These are phyloP conservation scores for Saussurea involucrata DNA, from an alignment of 129 eudicot species.

Conservation along the genomic window DNA sequence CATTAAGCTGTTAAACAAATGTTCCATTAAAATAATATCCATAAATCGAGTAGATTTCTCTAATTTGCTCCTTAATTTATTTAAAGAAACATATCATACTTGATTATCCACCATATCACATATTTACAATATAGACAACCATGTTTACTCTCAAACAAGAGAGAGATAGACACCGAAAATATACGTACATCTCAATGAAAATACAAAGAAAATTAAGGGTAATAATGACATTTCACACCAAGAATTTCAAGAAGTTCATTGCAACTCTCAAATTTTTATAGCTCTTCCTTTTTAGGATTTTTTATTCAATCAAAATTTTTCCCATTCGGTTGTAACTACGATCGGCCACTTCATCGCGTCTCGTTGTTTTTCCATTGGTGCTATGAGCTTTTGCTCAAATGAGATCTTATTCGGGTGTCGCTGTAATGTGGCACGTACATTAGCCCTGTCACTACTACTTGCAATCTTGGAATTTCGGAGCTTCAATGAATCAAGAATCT, in stretches of 20 bases:
- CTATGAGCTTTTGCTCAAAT: slow-evolving; percentile 23
- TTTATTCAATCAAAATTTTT: slow-evolving; percentile 45
- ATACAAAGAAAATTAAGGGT: slow-evolving; percentile 1
- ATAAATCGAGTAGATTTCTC: background rate
- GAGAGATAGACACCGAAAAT: background rate
- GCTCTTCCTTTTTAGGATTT: slow-evolving; percentile 9
- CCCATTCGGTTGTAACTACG: slow-evolving; percentile 68
- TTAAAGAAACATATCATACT: background rate
- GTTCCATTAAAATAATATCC: background rate
- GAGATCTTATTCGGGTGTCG: slow-evolving; percentile 27
- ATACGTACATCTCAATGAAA: background rate
- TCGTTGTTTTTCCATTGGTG: slow-evolving; percentile 32
- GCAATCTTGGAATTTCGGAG: slow-evolving; percentile 40
- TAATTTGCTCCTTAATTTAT: background rate
- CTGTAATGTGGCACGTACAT: slow-evolving; percentile 20
- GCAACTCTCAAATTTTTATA: slow-evolving; percentile 14
- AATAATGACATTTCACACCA: slow-evolving; percentile 1
- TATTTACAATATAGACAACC: slow-evolving; percentile 11
- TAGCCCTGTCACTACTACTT: slow-evolving; percentile 14
- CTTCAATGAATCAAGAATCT: slow-evolving; percentile 71
- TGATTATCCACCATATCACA: slow-evolving; percentile 14
- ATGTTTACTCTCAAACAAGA: slow-evolving; percentile 15
- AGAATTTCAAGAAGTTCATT: slow-evolving; percentile 8
- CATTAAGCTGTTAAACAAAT: too few species aligned
- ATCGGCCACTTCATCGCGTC: slow-evolving; percentile 47